Evolutionary conservation across 768 basidiomycete genomes (phyloP).

Genomic region (Kwoniella sp.): DNA sequence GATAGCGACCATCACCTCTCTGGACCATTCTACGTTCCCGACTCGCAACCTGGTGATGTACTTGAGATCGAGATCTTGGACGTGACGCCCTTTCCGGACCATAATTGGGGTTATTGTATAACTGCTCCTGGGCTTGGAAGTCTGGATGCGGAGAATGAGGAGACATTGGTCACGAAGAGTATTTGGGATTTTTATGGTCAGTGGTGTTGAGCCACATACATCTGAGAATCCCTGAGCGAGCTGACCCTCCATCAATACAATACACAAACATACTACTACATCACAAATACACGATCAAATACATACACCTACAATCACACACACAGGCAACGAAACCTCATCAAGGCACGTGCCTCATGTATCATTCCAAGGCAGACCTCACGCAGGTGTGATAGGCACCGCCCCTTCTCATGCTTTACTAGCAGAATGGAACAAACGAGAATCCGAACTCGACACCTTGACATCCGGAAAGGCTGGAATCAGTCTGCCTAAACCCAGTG

Average conservation of each 20-base stretch:
- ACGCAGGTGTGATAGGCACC: constrained; percentile 72
- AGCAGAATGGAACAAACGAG: constrained; percentile 73
- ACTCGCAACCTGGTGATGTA: constrained; percentile 76
- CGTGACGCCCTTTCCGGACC: constrained; percentile 11
- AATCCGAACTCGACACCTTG: constrained; percentile 63
- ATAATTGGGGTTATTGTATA: constrained; percentile 70
- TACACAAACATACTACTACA: too few species aligned
- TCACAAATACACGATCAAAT: too few species aligned
- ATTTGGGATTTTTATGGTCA: constrained; percentile 72
- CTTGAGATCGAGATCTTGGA: constrained; percentile 79
- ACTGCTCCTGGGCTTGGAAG: constrained; percentile 62
- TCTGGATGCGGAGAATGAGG: constrained; percentile 54
- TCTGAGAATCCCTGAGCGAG: too few species aligned
- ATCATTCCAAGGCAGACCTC: constrained; percentile 74
- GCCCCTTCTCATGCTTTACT: constrained; percentile 74
- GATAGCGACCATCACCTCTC: constrained; percentile 69
- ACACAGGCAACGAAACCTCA: constrained; percentile 66
- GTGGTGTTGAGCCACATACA: neutral
- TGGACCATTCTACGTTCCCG: constrained; percentile 73
- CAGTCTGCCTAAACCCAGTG: constrained; percentile 64
- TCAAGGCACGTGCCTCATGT: constrained; percentile 79
- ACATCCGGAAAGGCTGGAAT: constrained; percentile 8
- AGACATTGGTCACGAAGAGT: constrained; percentile 72
- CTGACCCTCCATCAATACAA: too few species aligned
- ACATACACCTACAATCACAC: too few species aligned